Conservation (phyloP, 2,329 filamentous ascomycete genomes). For the Graphilbum ipis-grandicollis region DNA sequence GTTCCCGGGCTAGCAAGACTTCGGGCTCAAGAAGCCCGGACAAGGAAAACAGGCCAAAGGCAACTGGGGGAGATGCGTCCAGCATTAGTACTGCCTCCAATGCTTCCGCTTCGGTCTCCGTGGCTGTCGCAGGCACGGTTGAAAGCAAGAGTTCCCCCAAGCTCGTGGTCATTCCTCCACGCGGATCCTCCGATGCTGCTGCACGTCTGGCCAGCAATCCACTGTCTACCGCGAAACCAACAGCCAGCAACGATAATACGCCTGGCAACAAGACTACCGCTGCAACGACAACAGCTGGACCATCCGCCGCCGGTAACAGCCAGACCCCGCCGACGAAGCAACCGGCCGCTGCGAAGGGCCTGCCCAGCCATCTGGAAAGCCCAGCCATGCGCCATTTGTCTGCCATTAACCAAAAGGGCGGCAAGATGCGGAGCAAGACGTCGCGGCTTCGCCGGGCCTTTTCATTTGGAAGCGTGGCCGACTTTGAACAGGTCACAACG, state of each 20-base stretch:
- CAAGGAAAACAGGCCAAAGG: constrained; percentile 20
- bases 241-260: not conserved
- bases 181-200: constrained; percentile 43
- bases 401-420: constrained; percentile 71
- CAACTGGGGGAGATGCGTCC: constrained; percentile 40
- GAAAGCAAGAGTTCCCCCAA: constrained; percentile 32
- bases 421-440: constrained; percentile 65
- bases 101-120: not conserved
- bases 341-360: constrained; percentile 11
- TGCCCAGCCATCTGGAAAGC: constrained; percentile 29
- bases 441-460: constrained; percentile 78
- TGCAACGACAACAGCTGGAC: not conserved
- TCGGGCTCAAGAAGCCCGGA: constrained; percentile 19
- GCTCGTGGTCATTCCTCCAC: constrained; percentile 39
- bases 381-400: constrained; percentile 71
- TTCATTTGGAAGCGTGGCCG: constrained; percentile 89
- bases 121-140: too few species aligned
- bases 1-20: constrained; percentile 12
- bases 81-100: constrained; percentile 42
- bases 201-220: constrained; percentile 34
- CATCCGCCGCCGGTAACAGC: not conserved
- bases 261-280: not conserved
- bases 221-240: not conserved
- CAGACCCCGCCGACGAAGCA: not conserved
- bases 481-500: constrained; percentile 56